Percentiles rank a stretch among this genome's conserved stretches.
Conservation (phyloP, 2,329 filamentous ascomycete genomes). For the Fusarium miscanthi region DNA sequence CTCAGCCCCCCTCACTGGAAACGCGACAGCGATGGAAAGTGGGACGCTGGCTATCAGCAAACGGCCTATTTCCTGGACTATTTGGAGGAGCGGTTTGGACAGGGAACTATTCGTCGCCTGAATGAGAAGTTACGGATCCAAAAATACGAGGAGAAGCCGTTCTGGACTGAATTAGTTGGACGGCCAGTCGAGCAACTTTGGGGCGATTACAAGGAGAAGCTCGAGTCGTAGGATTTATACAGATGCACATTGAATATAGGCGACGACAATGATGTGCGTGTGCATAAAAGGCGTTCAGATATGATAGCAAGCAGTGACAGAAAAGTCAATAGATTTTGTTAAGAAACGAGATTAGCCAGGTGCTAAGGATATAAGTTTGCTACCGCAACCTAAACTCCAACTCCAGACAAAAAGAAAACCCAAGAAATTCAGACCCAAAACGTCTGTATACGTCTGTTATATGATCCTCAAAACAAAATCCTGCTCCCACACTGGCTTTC, state of each 20-base stretch:
- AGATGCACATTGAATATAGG: slow-evolving; percentile 1
- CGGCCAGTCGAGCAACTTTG: slow-evolving; percentile 75
- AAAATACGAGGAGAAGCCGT: slow-evolving; percentile 71
- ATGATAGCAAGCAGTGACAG: neutral
- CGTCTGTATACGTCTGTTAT: slow-evolving; percentile 4
- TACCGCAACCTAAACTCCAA: slow-evolving; percentile 34
- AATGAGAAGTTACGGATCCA: slow-evolving; percentile 74
- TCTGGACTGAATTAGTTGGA: slow-evolving; percentile 78
- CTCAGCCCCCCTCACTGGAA: slow-evolving; percentile 89
- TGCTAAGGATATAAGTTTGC: slow-evolving; percentile 40
- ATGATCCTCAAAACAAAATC: slow-evolving; percentile 3
- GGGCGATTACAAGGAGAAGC: slow-evolving; percentile 71
- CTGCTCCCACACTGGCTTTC: neutral
- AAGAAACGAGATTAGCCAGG: slow-evolving; percentile 24
- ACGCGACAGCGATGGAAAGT: slow-evolving; percentile 66
- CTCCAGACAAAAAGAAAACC: slow-evolving; percentile 21
- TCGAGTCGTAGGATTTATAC: slow-evolving; percentile 29
- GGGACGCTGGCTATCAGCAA: slow-evolving; percentile 90
- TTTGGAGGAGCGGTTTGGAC: slow-evolving; percentile 74
- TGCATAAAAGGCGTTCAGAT: slow-evolving; percentile 6
- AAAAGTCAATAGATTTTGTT: slow-evolving; percentile 6
- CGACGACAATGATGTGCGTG: neutral
- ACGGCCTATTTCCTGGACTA: slow-evolving; percentile 94
- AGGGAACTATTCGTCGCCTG: slow-evolving; percentile 69
- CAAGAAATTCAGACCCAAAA: neutral